Percentiles rank a stretch among this genome's conserved stretches.
Evolutionary conservation across 192 early-diverging fungal species (phyloP).

Genomic region (Coemansia sp.): DNA sequence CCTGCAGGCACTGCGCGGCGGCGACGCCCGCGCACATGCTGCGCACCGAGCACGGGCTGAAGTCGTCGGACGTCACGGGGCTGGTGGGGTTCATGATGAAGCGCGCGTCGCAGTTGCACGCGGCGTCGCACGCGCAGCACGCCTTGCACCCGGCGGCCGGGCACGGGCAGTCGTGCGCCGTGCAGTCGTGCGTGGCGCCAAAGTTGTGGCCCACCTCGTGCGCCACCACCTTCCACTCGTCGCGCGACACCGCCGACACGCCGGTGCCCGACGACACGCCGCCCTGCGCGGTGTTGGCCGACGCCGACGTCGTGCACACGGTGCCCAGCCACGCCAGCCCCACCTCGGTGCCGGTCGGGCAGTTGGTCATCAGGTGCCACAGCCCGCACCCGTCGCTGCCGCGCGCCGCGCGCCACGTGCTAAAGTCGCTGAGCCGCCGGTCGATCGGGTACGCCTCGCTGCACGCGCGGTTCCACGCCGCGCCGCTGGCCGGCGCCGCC

Average conservation of each 20-base stretch:
- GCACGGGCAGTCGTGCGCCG: conserved; percentile 63
- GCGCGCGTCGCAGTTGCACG: conserved; percentile 66
- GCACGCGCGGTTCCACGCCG: conserved; percentile 83
- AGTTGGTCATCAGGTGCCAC: conserved; percentile 93
- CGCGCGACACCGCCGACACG: conserved; percentile 80
- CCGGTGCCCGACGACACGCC: conserved; percentile 73
- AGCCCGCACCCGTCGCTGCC: conserved; percentile 77
- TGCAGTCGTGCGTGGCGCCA: conserved; percentile 92
- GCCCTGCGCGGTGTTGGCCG: conserved; percentile 53
- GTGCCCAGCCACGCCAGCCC: conserved; percentile 88
- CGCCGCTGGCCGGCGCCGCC: conserved; percentile 16
- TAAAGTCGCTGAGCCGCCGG: conserved; percentile 84
- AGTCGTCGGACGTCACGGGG: conserved; percentile 63
- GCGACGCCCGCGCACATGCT: conserved; percentile 58
- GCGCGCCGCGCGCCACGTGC: conserved; percentile 74
- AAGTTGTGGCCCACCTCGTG: conserved; percentile 94
- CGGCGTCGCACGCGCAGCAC: conserved; percentile 73
- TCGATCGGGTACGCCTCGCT: conserved; percentile 68
- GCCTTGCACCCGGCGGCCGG: conserved; percentile 44
- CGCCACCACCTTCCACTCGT: conserved; percentile 94
- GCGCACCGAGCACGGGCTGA: conserved; percentile 68
- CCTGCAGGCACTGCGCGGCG: conserved; percentile 40
- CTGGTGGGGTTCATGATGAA: conserved; percentile 82
- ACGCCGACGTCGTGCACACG: conserved; percentile 64
- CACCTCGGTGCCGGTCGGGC: conserved; percentile 76